Conservation (phyloP, 352 stramenopile species). For the Phytophthora hybrid region DNA sequence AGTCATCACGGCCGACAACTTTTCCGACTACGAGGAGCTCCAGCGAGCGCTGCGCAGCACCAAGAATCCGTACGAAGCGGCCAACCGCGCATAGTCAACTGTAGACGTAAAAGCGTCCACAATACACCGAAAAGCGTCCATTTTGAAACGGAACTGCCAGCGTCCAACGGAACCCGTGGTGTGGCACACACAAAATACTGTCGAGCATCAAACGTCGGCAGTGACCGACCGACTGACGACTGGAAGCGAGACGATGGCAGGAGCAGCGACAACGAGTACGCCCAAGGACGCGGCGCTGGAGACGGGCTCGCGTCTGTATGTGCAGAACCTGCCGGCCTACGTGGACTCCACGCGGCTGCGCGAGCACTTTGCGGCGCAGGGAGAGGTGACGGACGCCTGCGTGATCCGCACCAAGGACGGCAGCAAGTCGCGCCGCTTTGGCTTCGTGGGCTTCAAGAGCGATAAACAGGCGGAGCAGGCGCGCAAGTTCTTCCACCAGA, state of each 20-base stretch:
- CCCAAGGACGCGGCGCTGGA: constrained; percentile 21
- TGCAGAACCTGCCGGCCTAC: constrained; percentile 86
- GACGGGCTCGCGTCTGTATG: constrained; percentile 70
- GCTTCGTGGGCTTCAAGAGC: constrained; percentile 87
- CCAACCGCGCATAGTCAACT: constrained; percentile 6
- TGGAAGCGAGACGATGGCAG: constrained; percentile 42
- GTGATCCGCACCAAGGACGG: constrained; percentile 92
- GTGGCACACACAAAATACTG: constrained; percentile 4
- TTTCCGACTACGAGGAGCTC: constrained; percentile 54
- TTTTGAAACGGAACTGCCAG: constrained; percentile 6
- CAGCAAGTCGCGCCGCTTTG: constrained; percentile 83
- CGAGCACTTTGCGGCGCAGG: constrained; percentile 78
- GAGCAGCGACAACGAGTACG: constrained; percentile 21
- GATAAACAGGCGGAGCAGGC: constrained; percentile 64
- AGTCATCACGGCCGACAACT: constrained; percentile 67
- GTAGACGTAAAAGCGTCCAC: constrained; percentile 8
- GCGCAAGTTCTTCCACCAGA: constrained; percentile 79
- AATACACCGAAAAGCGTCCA: constrained; percentile 15
- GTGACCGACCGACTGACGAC: constrained; percentile 20
- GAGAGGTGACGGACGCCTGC: constrained; percentile 90
- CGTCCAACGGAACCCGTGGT: constrained; percentile 19
- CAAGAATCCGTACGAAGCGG: constrained; percentile 39
- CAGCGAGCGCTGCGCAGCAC: constrained; percentile 42
- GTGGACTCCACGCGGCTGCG: constrained; percentile 78
- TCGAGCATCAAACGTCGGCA: constrained; percentile 12